Evolutionary conservation across 2,329 filamentous ascomycete species (phyloP).

Genomic region (Paraconiothyrium brasiliense): DNA sequence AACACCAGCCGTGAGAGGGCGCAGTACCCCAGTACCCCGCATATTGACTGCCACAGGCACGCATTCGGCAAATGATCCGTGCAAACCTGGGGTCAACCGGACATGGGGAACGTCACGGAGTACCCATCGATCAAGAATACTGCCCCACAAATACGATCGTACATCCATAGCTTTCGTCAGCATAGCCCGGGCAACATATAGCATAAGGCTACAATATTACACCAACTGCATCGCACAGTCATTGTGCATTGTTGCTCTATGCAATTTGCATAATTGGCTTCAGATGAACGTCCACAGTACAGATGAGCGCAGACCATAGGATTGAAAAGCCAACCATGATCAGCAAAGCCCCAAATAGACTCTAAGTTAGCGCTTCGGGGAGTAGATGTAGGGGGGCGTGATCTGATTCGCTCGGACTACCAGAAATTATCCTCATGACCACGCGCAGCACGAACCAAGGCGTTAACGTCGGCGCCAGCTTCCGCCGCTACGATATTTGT

Average conservation of each 20-base stretch:
- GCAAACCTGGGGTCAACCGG: not conserved
- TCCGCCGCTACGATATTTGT: slow-evolving; percentile 1
- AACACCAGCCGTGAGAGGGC: slow-evolving; percentile 3
- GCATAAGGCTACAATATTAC: not conserved
- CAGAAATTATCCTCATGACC: slow-evolving; percentile 14
- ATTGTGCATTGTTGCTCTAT: slow-evolving; percentile 8
- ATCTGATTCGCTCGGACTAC: slow-evolving; percentile 22
- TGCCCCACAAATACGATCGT: not conserved
- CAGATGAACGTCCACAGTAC: not conserved
- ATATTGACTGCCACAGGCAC: not conserved
- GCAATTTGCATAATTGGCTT: not conserved
- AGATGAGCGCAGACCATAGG: slow-evolving; percentile 6
- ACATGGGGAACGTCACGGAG: not conserved
- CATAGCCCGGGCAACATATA: not conserved
- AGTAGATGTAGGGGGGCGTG: slow-evolving; percentile 1
- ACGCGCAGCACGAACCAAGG: not conserved
- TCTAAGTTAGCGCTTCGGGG: slow-evolving; percentile 5
- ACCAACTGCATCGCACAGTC: slow-evolving; percentile 15
- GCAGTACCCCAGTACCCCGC: slow-evolving; percentile 6
- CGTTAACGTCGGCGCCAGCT: not conserved
- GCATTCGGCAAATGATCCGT: slow-evolving; percentile 9
- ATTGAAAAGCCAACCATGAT: slow-evolving; percentile 13
- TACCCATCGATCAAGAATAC: not conserved
- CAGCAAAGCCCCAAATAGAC: slow-evolving; percentile 2
- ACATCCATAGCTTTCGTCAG: not conserved